Evolutionary conservation across 148 eudicot species (phyloP), one percentile per base, ranked within the genome.

Genomic region (Heliosperma pusillum): DNA sequence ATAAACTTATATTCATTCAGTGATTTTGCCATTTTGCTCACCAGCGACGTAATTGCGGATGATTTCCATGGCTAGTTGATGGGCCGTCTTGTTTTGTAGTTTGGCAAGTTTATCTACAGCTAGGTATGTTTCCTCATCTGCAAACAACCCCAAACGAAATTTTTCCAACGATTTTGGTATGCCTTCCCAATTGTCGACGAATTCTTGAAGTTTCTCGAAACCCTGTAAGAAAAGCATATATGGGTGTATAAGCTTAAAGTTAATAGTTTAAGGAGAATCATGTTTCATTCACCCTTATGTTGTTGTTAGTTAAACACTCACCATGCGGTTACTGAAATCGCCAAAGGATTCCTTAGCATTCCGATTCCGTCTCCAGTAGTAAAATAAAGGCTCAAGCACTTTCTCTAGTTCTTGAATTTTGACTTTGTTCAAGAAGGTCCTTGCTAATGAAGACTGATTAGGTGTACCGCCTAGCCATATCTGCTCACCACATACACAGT

Each of bases 401-500:
- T 90, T 92, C 85, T 95, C 99, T 19, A 95, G 84, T 71, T 90
- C 91, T 55, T 92, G 97, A 75, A 95, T 72, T 85, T 95, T 95
- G 74, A 95, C 92, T 88, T 92, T 95, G 75, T 95, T 86, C 87
- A 85, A 83, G 82, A 92, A 95, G 60, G 78, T 60, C 78, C n/a
- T 79, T n/a, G 99, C 99, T 71, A 95, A 65, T n/a, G 91, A 59
- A 10, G 85, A 84, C 72, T 95, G 99, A 81, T 92, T 92, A n/a
- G 96, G 96, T 12, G 93, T 95, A 45, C 99, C 99, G 15, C 99
- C 97, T 20, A 95, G 96, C 99, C 99, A 95, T 65, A 95, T 79
- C 99, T 95, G 85, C 65, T 66, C 72, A 21, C 67, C 40, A 1
- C 44, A 29, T 29, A 76, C 57, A 22, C 6, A 22, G 71, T 20